Evolutionary conservation across 2,329 filamentous ascomycete species (phyloP), one percentile per base, ranked within the genome.

Genomic region (Penicillium sp.): DNA sequence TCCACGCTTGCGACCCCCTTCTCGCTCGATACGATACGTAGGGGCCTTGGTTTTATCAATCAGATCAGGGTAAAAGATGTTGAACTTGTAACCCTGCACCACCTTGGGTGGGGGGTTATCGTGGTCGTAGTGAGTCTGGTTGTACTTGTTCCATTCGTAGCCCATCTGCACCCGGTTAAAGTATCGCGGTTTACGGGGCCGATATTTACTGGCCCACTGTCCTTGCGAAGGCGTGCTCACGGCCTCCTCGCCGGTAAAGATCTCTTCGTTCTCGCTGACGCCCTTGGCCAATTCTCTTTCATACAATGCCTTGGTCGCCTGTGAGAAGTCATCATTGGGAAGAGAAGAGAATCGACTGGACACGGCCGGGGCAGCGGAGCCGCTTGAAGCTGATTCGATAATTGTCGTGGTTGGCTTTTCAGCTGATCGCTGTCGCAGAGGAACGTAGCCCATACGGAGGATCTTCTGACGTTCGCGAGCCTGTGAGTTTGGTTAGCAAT

Each of bases 71-170:
- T 98, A 98, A 72, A 98, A 98, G 42, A 98, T 91, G 72, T 98
- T 97, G 78, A 98, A 98, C 68, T 95, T 96, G 77, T 98, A 98
- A 46, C 93, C 93, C 68, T 98, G 93, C 9, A 98, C 93, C 6
- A 98, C 91, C 71, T 95, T 96, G 22, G 93, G 93, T 1, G 93
- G 93, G 2, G 93, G 93, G 62, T 97, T 96, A 65, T 97, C 91
- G 68, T 96, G 89, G 68, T 97, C 93, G 72, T 98, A 98, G 71
- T 98, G 93, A 10, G 93, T 98, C 72, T 98, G 93, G 64, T 98
- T 98, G 78, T 98, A 98, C 71, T 98, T 98, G 76, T 98, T 98
- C 93, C 93, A 98, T 69, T 98, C 93, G 69, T 97, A 98, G 43
- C 93, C 93, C 87, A 96, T 96, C 69, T 95, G 90, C 38, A 97